Conservation (phyloP, 345 rosid species). For the Ceriops zippeliana region DNA sequence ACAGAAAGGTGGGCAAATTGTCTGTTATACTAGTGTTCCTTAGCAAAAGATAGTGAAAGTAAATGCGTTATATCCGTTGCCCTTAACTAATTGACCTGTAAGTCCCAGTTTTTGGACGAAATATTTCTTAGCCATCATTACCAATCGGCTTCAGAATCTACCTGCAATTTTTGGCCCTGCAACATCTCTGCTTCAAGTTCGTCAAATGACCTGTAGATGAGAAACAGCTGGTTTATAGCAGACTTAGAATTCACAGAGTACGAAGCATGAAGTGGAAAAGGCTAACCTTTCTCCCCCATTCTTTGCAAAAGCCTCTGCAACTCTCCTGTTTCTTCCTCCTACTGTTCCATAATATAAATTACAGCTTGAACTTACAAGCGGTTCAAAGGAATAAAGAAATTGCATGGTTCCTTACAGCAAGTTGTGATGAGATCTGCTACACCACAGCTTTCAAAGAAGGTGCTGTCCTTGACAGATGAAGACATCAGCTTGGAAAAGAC, state of each 20-base stretch:
- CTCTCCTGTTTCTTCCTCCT: constrained; percentile 90
- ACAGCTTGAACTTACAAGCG: neutral
- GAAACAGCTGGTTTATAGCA: constrained; percentile 9
- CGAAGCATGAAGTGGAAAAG: constrained; percentile 8
- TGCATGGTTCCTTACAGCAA: constrained; percentile 57
- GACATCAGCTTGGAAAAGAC: constrained; percentile 77
- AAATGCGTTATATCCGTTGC: no score
- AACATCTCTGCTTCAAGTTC: constrained; percentile 95
- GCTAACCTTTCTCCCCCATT: constrained; percentile 70
- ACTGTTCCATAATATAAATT: constrained; percentile 34
- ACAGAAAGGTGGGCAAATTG: neutral
- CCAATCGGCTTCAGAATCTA: constrained; percentile 21
- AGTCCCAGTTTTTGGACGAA: no score
- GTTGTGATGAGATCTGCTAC: constrained; percentile 93
- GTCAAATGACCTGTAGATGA: constrained; percentile 70
- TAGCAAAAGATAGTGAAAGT: no score
- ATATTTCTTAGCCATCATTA: no score
- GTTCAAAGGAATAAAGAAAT: constrained; percentile 7
- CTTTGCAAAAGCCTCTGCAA: constrained; percentile 87
- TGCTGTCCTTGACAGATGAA: constrained; percentile 76
- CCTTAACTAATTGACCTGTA: no score
- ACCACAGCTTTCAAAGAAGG: constrained; percentile 96
- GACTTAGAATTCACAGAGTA: neutral
- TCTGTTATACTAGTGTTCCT: no score
- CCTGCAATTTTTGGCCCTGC: constrained; percentile 96